Percentiles rank a stretch among this genome's conserved stretches.
Conservation (phyloP, 2,329 filamentous ascomycete species). For the Xylaria sp. region DNA sequence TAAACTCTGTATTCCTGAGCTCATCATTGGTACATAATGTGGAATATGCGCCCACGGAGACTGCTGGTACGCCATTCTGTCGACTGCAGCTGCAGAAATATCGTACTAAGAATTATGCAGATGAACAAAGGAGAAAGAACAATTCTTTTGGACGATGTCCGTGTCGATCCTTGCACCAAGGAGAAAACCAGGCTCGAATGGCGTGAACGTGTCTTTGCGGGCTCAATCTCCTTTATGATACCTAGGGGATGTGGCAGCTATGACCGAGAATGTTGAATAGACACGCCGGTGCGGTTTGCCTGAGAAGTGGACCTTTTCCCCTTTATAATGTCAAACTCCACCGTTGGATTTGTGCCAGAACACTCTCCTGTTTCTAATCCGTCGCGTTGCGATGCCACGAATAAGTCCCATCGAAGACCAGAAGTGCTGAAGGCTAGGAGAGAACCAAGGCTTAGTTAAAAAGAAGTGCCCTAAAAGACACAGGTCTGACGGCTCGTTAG, state of each 20-base stretch:
- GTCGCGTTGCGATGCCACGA: constrained; percentile 22
- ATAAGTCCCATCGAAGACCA: constrained; percentile 34
- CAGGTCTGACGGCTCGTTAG: constrained; percentile 13
- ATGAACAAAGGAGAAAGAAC: neutral
- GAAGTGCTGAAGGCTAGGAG: constrained; percentile 7
- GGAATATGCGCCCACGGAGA: constrained; percentile 44
- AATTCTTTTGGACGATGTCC: constrained; percentile 3
- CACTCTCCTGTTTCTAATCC: constrained; percentile 36
- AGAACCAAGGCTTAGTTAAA: constrained; percentile 15
- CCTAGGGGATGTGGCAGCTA: neutral
- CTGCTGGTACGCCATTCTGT: constrained; percentile 47
- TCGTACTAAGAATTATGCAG: constrained; percentile 6
- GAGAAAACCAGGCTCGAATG: neutral
- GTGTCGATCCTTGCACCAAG: neutral
- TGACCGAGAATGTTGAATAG: neutral
- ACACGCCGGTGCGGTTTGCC: neutral
- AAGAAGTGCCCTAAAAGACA: constrained; percentile 37
- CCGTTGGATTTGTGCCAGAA: constrained; percentile 19
- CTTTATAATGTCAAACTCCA: neutral
- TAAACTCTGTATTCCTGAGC: constrained; percentile 43
- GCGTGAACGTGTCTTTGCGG: neutral
- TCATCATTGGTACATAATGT: constrained; percentile 47
- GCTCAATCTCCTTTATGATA: neutral
- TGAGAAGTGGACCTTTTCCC: neutral
- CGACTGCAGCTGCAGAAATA: constrained; percentile 1